Evolutionary conservation across 176 grass and related monocot species (phyloP).

Genomic region (Musa troglodytarum): DNA sequence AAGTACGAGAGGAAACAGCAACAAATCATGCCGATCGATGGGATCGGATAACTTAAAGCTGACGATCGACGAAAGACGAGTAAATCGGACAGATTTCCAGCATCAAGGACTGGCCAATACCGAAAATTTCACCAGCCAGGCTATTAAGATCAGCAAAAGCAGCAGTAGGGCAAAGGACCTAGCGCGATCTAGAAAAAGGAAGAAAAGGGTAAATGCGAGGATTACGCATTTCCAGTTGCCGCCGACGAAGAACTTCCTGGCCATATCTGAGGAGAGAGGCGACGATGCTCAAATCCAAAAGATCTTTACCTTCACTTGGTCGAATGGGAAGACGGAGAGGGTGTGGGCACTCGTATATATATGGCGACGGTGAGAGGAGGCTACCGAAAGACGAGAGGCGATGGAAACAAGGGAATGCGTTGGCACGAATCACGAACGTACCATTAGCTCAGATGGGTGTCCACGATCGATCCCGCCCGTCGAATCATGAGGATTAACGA

Average conservation of each 20-base stretch:
- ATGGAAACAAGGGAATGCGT: too few species aligned
- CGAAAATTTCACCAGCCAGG: not conserved
- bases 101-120: too few species aligned
- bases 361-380: too few species aligned
- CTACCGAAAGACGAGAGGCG: too few species aligned
- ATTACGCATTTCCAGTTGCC: slow-evolving; percentile 95
- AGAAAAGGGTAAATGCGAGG: not conserved
- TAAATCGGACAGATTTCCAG: too few species aligned
- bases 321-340: not conserved
- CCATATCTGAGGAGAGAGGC: not conserved
- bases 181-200: not conserved
- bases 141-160: not conserved
- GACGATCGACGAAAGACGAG: not conserved
- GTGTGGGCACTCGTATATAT: too few species aligned
- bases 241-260: slow-evolving; percentile 67
- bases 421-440: too few species aligned
- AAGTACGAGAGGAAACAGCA: not conserved
- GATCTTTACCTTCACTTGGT: not conserved
- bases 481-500: too few species aligned
- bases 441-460: too few species aligned
- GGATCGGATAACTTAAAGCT: not conserved
- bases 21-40: not conserved
- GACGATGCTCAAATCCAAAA: not conserved
- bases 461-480: too few species aligned
- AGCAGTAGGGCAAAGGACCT: too few species aligned